Base-by-base conservation (phyloP, 108 stramenopile species). In the Cyclotella baltica region DNA sequence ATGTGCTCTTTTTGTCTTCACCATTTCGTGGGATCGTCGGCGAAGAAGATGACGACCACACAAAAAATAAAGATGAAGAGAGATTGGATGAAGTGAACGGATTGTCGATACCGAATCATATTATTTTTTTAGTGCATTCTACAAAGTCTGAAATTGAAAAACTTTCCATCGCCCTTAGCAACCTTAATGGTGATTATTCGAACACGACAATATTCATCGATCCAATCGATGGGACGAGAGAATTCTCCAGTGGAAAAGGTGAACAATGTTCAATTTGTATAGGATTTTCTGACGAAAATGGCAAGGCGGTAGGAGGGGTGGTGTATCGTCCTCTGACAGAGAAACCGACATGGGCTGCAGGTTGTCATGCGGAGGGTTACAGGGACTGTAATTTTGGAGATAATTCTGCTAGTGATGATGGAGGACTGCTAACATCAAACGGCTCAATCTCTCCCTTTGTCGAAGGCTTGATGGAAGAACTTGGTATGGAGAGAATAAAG, bases 181-280 rank as follows among this genome's bases (percentile, higher is more conserved):
- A 47, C 28, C 62, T n/a, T n/a, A n/a, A n/a, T n/a, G 36, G 36
- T 9, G 47, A 51, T 33, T 71, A 87, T 18, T 19, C 67, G 16
- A 29, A 65, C 16, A 47, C 87, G 13, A 83, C 81, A 34, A 72
- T 87, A 0, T 89, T 89, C 56, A 84, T 89, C 19, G 89, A 89
- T 51, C 89, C 89, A 0, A 89, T 89, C 22, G 89, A 89, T 67
- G 89, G 89, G 11, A 89, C 89, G 13, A 55, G 87, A 0, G 89
- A 89, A 61, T 89, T 89, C 55, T 78, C 87, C 0, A 86, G 81
- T 5, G 84, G 75, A 0, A 73, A 78, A 38, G 89, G 89, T 19
- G 89, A 86, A 30, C 89, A 89, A 73, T 89, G 89, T 56, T 86
- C 80, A 19, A 78, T 89, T 25, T 87, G 86, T 38, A 84, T 89